These are phyloP conservation scores for Eucalyptus cloeziana DNA, from an alignment of 345 rosid genomes.

Conservation along the genomic window DNA sequence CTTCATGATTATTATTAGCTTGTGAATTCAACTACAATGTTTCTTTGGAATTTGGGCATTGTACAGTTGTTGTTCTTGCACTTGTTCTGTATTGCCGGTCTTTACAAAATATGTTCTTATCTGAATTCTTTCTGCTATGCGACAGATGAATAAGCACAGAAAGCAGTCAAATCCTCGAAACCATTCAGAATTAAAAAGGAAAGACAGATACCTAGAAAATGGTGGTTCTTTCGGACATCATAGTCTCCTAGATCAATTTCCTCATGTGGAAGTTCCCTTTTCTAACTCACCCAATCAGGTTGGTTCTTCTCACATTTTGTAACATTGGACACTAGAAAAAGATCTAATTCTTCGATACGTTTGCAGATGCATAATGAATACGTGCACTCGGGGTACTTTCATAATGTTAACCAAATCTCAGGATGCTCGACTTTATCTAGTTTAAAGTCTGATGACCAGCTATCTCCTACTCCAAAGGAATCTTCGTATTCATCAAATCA, in stretches of 20 bases:
- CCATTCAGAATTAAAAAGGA: slow-evolving; percentile 28
- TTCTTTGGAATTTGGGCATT: not conserved
- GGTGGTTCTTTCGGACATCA: slow-evolving; percentile 25
- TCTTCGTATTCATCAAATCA: slow-evolving; percentile 54
- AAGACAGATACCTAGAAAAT: slow-evolving; percentile 16
- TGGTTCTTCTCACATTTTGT: slow-evolving; percentile 7
- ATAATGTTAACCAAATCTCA: slow-evolving; percentile 36
- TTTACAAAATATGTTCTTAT: not conserved
- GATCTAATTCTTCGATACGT: slow-evolving; percentile 12
- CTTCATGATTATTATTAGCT: not conserved
- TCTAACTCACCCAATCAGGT: slow-evolving; percentile 11
- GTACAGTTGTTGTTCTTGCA: not conserved
- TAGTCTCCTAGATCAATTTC: slow-evolving; percentile 13
- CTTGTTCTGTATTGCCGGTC: not conserved
- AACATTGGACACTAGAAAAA: slow-evolving; percentile 3
- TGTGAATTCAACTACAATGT: not conserved
- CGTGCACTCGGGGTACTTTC: slow-evolving; percentile 12
- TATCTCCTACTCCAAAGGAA: slow-evolving; percentile 30
- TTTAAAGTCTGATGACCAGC: slow-evolving; percentile 29
- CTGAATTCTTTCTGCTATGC: not conserved
- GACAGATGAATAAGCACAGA: slow-evolving; percentile 33
- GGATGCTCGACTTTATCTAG: slow-evolving; percentile 33
- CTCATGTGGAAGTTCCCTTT: slow-evolving; percentile 8
- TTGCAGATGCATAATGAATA: slow-evolving; percentile 1
- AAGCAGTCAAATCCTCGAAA: slow-evolving; percentile 24